These are phyloP conservation scores for Aphanomyces invadans DNA, from an alignment of 352 stramenopile genomes.

Conservation along the genomic window DNA sequence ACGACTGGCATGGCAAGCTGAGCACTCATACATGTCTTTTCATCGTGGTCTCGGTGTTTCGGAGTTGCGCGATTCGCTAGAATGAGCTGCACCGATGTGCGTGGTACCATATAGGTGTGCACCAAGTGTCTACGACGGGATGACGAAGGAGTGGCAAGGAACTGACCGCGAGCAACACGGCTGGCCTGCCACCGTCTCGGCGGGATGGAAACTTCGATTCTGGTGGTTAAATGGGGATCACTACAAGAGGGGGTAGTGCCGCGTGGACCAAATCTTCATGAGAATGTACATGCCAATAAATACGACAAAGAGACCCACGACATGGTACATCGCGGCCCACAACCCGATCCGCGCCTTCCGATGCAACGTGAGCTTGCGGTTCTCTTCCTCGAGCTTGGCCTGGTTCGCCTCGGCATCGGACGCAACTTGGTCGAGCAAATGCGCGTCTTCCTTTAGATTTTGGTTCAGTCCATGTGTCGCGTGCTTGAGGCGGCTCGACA, in stretches of 20 bases:
- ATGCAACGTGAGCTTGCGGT: constrained; percentile 2
- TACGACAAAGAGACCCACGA: constrained; percentile 17
- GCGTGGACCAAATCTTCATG: constrained; percentile 19
- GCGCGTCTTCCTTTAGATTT: constrained; percentile 16
- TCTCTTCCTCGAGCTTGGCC: constrained; percentile 16
- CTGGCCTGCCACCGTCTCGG: too few species aligned
- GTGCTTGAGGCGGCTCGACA: constrained; percentile 11
- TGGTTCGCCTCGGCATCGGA: constrained; percentile 16
- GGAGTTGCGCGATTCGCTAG: too few species aligned
- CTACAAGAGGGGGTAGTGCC: constrained; percentile 21
- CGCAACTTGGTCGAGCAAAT: constrained; percentile 6
- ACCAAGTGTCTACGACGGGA: too few species aligned
- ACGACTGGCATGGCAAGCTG: too few species aligned
- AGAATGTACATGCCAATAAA: constrained; percentile 25
- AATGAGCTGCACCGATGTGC: too few species aligned
- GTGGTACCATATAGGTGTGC: too few species aligned
- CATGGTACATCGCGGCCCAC: constrained; percentile 1
- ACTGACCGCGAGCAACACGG: too few species aligned
- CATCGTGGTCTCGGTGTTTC: too few species aligned
- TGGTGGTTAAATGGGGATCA: too few species aligned
- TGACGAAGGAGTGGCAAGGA: too few species aligned
- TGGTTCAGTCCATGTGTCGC: constrained; percentile 12
- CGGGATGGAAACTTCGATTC: too few species aligned
- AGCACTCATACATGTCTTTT: too few species aligned
- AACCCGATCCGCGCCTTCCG: constrained; percentile 5